Conservation (phyloP, 495 filamentous ascomycete genomes). For the Amniculicola lignicola region DNA sequence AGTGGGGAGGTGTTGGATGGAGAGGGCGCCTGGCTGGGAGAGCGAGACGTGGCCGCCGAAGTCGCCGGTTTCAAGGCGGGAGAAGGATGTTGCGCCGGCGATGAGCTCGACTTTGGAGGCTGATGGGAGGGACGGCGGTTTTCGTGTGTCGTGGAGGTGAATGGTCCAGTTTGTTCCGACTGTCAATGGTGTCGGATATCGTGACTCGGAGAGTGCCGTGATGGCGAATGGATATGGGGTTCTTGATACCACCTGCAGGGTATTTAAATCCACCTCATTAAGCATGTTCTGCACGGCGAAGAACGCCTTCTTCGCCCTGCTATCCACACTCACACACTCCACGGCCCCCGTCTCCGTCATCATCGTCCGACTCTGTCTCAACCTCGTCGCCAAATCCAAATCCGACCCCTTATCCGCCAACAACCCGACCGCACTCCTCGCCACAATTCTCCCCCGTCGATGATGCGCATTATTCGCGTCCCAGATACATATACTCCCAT, state of each 20-base stretch:
- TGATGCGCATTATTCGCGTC: constrained; percentile 61
- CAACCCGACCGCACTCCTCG: constrained; percentile 61
- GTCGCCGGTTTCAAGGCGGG: constrained; percentile 37
- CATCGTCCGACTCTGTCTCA: constrained; percentile 43
- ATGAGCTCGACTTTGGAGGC: constrained; percentile 44
- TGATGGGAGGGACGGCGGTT: constrained; percentile 40
- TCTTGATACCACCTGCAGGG: constrained; percentile 65
- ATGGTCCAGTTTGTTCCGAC: constrained; percentile 80
- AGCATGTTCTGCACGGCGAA: constrained; percentile 73
- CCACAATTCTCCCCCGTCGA: constrained; percentile 62
- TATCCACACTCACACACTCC: constrained; percentile 82
- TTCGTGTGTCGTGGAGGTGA: constrained; percentile 78
- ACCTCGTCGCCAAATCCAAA: constrained; percentile 41
- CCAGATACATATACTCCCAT: constrained; percentile 85
- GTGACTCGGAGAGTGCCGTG: constrained; percentile 75
- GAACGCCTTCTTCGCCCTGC: constrained; percentile 63
- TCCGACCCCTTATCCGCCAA: constrained; percentile 44
- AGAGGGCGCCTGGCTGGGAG: constrained; percentile 76
- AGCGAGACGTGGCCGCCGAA: constrained; percentile 58
- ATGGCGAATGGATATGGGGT: constrained; percentile 80
- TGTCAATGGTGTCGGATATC: constrained; percentile 70
- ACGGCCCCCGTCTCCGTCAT: constrained; percentile 67
- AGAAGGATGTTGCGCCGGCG: constrained; percentile 28
- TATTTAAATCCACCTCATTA: constrained; percentile 80
- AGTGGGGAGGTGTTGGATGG: constrained; percentile 69